A percentile compares a stretch with the other conserved stretches of the same genome.
phyloP scores from a whole-genome alignment of 1,284 basidiomycete species.

The Pseudozyma thailandica region DNA sequence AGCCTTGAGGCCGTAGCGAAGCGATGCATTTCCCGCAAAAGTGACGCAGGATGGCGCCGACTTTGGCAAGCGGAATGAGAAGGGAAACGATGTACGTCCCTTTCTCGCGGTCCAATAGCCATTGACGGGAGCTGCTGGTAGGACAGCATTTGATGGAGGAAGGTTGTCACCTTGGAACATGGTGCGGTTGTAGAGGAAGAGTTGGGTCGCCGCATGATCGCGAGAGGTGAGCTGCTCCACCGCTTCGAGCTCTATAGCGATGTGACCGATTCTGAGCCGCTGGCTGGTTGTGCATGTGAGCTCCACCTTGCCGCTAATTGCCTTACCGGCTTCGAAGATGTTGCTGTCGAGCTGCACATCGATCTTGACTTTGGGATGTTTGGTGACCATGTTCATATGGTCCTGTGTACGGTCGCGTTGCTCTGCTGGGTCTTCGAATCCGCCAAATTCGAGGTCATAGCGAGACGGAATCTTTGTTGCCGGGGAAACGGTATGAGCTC shows the following conservation, averaged over 20 bases:
- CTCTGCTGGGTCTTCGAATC: slow-evolving; percentile 28
- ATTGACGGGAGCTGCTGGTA: slow-evolving; percentile 54
- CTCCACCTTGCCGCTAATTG: slow-evolving; percentile 58
- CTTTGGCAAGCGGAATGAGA: slow-evolving; percentile 55
- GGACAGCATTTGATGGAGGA: slow-evolving; percentile 61
- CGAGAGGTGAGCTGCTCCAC: slow-evolving; percentile 59
- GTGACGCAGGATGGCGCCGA: slow-evolving; percentile 56
- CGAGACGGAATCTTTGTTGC: slow-evolving; percentile 23
- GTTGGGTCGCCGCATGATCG: slow-evolving; percentile 60
- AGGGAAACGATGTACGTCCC: slow-evolving; percentile 61
- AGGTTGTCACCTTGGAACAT: slow-evolving; percentile 62
- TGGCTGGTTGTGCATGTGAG: slow-evolving; percentile 59
- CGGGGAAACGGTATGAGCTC: slow-evolving; percentile 28
- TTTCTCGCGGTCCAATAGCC: slow-evolving; percentile 64
- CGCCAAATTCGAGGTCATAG: slow-evolving; percentile 45
- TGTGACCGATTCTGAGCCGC: slow-evolving; percentile 57
- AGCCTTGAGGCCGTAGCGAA: slow-evolving; percentile 59
- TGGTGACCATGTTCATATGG: slow-evolving; percentile 59
- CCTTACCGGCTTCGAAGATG: slow-evolving; percentile 56
- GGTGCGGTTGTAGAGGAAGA: slow-evolving; percentile 61
- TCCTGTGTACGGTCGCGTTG: slow-evolving; percentile 36
- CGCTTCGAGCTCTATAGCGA: slow-evolving; percentile 60
- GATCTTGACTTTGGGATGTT: slow-evolving; percentile 63
- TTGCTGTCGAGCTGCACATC: slow-evolving; percentile 50
- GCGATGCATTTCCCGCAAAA: slow-evolving; percentile 59